These are phyloP conservation scores for Botrytis galanthina DNA, from an alignment of 2,329 filamentous ascomycete species.

Conservation along the genomic window DNA sequence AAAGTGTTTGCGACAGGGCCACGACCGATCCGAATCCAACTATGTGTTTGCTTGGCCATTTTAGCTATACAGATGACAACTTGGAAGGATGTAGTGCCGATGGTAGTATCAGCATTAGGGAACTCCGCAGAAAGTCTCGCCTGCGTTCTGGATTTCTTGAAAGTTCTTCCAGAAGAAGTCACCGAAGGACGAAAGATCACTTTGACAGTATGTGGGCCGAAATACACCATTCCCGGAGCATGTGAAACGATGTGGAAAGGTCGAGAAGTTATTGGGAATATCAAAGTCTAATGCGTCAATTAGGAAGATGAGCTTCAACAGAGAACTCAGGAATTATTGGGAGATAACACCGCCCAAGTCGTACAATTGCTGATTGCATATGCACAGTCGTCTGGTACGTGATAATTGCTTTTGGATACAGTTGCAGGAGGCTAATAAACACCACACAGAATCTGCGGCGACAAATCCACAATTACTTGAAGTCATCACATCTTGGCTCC, in stretches of 20 bases:
- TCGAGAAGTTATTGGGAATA: conserved; percentile 39
- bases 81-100: conserved; percentile 89
- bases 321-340: conserved; percentile 84
- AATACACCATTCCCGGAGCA: conserved; percentile 46
- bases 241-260: conserved; percentile 39
- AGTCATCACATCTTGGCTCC: conserved; percentile 94
- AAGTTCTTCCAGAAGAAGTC: conserved; percentile 96
- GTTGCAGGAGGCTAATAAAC: conserved; percentile 30
- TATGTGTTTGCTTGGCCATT: conserved; percentile 92
- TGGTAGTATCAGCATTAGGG: conserved; percentile 76
- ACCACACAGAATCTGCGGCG: conserved; percentile 62
- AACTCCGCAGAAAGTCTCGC: conserved; percentile 75
- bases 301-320: conserved; percentile 92
- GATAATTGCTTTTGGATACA: conserved; percentile 4
- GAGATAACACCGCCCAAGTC: conserved; percentile 86
- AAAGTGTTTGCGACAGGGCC: conserved; percentile 79
- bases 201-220: conserved; percentile 88
- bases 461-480: conserved; percentile 89
- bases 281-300: conserved; percentile 49
- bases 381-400: conserved; percentile 82
- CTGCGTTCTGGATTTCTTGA: conserved; percentile 92
- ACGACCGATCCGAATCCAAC: conserved; percentile 81
- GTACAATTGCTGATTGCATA: conserved; percentile 86
- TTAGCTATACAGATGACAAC: conserved; percentile 93
- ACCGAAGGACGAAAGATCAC: conserved; percentile 99